A percentile compares a stretch with the other conserved stretches of the same genome.
These are phyloP conservation scores for Podospora fimiseda DNA, from an alignment of 495 filamentous ascomycete species.

Conservation along the genomic window DNA sequence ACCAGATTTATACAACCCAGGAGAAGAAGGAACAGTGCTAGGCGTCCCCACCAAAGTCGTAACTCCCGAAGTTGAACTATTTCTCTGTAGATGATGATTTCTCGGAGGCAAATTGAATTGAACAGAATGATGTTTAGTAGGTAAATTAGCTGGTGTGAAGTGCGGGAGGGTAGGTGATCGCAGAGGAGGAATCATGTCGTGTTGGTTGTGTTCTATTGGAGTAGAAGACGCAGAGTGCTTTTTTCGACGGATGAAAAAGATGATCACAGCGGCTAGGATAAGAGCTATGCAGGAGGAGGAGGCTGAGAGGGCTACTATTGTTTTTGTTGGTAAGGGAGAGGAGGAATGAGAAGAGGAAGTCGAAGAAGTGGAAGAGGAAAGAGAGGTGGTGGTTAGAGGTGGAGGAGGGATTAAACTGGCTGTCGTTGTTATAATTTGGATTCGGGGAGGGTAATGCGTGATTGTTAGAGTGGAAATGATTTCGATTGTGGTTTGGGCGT, in stretches of 20 bases:
- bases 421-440: conserved; percentile 20
- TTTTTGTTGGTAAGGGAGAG: conserved; percentile 14
- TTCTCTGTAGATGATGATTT: not conserved
- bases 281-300: conserved; percentile 16
- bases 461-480: conserved; percentile 28
- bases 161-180: conserved; percentile 1
- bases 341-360: not conserved
- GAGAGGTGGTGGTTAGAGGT: not conserved
- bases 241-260: conserved; percentile 20
- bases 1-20: not conserved
- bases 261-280: conserved; percentile 13
- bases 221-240: conserved; percentile 4
- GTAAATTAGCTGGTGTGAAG: conserved; percentile 8
- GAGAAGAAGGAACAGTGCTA: not conserved
- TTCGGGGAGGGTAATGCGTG: conserved; percentile 14
- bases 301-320: conserved; percentile 24
- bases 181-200: conserved; percentile 7
- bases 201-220: not conserved
- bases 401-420: conserved; percentile 8
- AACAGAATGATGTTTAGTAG: too few species aligned
- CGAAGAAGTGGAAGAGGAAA: not conserved
- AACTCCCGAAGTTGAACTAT: conserved; percentile 8
- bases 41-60: conserved; percentile 12
- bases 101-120: too few species aligned
- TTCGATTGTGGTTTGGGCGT: conserved; percentile 20